These are phyloP conservation scores for Ganoderma boninense DNA, from an alignment of 1,284 basidiomycete species.

Conservation along the genomic window DNA sequence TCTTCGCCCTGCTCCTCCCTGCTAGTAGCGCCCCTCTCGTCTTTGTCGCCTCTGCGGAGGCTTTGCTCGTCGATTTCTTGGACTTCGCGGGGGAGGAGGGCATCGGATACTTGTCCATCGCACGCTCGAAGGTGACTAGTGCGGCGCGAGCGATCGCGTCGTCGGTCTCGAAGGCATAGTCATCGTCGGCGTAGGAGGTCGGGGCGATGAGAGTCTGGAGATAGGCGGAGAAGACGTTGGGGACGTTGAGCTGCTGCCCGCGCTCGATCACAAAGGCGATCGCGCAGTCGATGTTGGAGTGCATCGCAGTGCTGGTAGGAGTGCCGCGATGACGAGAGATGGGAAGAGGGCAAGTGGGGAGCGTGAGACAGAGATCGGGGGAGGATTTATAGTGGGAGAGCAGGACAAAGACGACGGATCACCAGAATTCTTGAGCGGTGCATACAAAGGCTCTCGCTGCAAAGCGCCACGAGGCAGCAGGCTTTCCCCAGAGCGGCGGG, in stretches of 20 bases:
- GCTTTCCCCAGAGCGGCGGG: too few relatives aligned
- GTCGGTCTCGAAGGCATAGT: conserved; percentile 10
- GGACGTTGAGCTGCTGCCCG: conserved; percentile 26
- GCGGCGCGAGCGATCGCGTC: conserved; percentile 23
- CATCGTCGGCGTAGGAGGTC: conserved; percentile 7
- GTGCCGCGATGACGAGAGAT: not conserved
- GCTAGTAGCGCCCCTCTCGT: not conserved
- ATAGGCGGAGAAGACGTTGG: conserved; percentile 33
- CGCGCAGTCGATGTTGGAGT: conserved; percentile 29
- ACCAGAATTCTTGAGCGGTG: conserved; percentile 9
- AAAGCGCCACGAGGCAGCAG: conserved; percentile 18
- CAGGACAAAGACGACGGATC: conserved; percentile 26
- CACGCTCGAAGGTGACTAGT: conserved; percentile 28
- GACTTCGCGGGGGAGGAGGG: conserved; percentile 4
- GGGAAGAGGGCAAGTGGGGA: not conserved
- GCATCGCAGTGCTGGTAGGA: conserved; percentile 7
- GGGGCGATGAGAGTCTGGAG: conserved; percentile 21
- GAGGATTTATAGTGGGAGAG: conserved; percentile 18
- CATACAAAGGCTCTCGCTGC: conserved; percentile 21
- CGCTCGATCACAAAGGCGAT: conserved; percentile 29
- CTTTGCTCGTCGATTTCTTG: not conserved
- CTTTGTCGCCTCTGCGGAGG: not conserved
- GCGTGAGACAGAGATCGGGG: not conserved
- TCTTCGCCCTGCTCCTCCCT: not conserved
- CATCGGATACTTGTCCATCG: conserved; percentile 34